Percentiles rank a stretch among this genome's conserved stretches.
These are phyloP conservation scores for Wickerhamomyces chaumierensis DNA, from an alignment of 805 yeast species.

Conservation along the genomic window DNA sequence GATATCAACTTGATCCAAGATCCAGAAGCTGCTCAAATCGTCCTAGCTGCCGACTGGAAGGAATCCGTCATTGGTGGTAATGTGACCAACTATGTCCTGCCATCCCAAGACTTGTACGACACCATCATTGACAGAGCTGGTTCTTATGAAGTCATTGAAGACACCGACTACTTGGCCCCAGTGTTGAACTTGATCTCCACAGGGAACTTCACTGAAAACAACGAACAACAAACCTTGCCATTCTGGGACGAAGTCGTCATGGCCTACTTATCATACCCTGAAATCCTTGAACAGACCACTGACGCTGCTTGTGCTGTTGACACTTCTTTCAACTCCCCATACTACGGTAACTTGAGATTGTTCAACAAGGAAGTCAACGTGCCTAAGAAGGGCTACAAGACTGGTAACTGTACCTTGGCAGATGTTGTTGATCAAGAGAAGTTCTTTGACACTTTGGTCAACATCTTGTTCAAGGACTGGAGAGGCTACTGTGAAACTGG, in stretches of 20 bases:
- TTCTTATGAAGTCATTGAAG: conserved; percentile 18
- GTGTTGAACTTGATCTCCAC: conserved; percentile 22
- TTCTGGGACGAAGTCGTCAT: conserved; percentile 33
- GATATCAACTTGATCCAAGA: conserved; percentile 33
- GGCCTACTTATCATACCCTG: conserved; percentile 27
- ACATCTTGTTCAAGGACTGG: conserved; percentile 26
- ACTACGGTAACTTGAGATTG: conserved; percentile 28
- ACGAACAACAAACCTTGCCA: conserved; percentile 26
- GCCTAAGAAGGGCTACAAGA: conserved; percentile 21
- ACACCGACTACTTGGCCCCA: conserved; percentile 20
- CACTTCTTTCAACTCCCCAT: conserved; percentile 29
- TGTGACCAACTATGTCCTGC: conserved; percentile 28
- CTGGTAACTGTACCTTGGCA: conserved; percentile 27
- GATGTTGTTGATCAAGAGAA: conserved; percentile 21
- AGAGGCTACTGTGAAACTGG: conserved; percentile 23
- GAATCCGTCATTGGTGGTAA: conserved; percentile 29
- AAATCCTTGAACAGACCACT: conserved; percentile 20
- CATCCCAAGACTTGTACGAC: conserved; percentile 27
- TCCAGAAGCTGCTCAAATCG: conserved; percentile 35
- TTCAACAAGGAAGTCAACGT: conserved; percentile 25
- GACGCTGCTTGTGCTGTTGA: conserved; percentile 26
- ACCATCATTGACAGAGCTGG: conserved; percentile 26
- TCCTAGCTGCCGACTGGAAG: conserved; percentile 29
- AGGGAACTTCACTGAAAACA: conserved; percentile 23
- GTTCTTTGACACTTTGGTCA: conserved; percentile 23